Evolutionary conservation across 192 early-diverging fungal species (phyloP), one percentile per base, ranked within the genome.

Genomic region (Coemansia javaensis): DNA sequence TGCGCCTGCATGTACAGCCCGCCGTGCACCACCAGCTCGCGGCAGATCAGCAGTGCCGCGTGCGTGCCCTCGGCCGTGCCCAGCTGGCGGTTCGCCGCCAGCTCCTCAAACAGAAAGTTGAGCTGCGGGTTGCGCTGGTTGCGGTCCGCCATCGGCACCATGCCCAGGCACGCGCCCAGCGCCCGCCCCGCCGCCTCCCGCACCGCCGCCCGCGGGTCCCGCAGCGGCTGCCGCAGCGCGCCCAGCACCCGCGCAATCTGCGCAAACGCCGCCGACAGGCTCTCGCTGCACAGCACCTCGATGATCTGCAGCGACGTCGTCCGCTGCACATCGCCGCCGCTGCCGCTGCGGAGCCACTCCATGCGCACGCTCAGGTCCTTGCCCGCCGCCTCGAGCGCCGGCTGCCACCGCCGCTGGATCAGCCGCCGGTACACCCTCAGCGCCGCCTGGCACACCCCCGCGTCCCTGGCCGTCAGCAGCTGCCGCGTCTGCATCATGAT

Each of bases 161-260:
- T 81, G 13, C 81, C 73, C 17, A 97, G 64, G 30, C 90, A 90
- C 3, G 84, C 88, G 13, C 82, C 84, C 16, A 97, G 63, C 34
- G 86, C 84, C 20, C 91, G 86, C 9, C 88, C 90, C 3, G 90
- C 93, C n/a, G 86, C 86, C 39, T 84, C 80, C 14, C 95, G 82
- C 85, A 32, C 24, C 32, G 22, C 38, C 10, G 9, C 13, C 9
- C 38, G 87, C 12, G 79, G 75, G 68, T 99, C 94, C 18, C 86
- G 60, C 52, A 97, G 67, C 10, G 86, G 87, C 15, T 84, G 71
- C 90, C 91, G 93, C 21, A 99, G 81, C 33, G 86, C 54, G 9
- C 93, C 87, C n/a, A 99, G 58, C 17, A 96, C 88, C 83, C 57
- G 87, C 87, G 38, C 2, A 7, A 40, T 9, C 21, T 31, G 12